A percentile compares a stretch with the other conserved stretches of the same genome.
phyloP scores from a whole-genome alignment of 176 grass and related monocot species.

The Oryza australiensis region DNA sequence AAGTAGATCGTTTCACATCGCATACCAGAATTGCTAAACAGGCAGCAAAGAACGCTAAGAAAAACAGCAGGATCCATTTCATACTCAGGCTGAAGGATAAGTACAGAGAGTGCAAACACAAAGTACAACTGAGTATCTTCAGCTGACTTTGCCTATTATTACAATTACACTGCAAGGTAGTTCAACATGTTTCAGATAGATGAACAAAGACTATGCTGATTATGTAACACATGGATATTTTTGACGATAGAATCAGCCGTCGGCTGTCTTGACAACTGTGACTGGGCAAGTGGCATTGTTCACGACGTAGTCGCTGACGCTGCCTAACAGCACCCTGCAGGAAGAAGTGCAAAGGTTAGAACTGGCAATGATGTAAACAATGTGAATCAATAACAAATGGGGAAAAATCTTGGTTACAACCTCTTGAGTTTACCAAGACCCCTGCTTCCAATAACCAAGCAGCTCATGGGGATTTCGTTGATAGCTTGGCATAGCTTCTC shows the following conservation, averaged over 20 bases:
- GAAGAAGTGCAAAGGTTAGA: conserved; percentile 18
- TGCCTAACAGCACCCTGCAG: conserved; percentile 85
- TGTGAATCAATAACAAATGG: background rate
- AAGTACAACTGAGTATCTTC: background rate
- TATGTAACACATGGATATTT: background rate
- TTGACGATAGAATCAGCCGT: conserved; percentile 28
- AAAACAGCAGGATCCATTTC: conserved; percentile 3
- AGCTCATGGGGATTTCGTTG: conserved; percentile 62
- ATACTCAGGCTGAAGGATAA: background rate
- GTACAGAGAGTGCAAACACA: background rate
- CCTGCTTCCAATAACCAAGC: conserved; percentile 83
- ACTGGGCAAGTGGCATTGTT: conserved; percentile 78
- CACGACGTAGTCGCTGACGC: conserved; percentile 87
- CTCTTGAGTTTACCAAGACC: conserved; percentile 91
- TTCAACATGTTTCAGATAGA: conserved; percentile 33
- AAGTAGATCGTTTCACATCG: background rate
- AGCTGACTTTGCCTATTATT: conserved; percentile 26
- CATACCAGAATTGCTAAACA: background rate
- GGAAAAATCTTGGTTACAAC: conserved; percentile 36
- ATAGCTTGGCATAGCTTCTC: conserved; percentile 90
- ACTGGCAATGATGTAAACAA: background rate
- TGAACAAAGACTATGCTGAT: background rate
- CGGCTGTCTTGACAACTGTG: conserved; percentile 66
- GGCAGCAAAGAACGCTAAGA: background rate
- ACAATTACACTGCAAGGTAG: conserved; percentile 31